Conservation (phyloP, 768 basidiomycete species). For the Cubamyces sp. region DNA sequence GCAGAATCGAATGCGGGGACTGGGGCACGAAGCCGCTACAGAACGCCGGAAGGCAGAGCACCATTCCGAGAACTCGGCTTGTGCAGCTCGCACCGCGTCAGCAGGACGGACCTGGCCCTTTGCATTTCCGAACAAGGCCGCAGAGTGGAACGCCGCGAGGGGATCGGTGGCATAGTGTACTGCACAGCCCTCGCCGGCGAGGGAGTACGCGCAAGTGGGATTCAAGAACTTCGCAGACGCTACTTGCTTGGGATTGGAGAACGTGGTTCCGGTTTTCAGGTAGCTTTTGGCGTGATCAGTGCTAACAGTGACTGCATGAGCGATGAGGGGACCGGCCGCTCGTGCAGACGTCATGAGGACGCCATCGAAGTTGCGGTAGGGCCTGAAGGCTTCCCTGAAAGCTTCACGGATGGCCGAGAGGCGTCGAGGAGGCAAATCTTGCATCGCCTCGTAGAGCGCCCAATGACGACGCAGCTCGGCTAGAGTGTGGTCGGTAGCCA, state of each 20-base stretch:
- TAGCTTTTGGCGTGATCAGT: slow-evolving; percentile 36
- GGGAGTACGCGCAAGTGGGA: slow-evolving; percentile 50
- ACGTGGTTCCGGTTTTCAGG: slow-evolving; percentile 49
- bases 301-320: slow-evolving; percentile 7
- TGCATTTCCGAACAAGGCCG: slow-evolving; percentile 31
- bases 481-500: slow-evolving; percentile 18
- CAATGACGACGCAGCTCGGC: slow-evolving; percentile 26
- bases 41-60: slow-evolving; percentile 32
- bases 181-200: slow-evolving; percentile 41
- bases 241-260: slow-evolving; percentile 24
- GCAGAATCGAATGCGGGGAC: slow-evolving; percentile 44
- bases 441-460: slow-evolving; percentile 36
- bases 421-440: slow-evolving; percentile 31
- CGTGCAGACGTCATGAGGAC: slow-evolving; percentile 24
- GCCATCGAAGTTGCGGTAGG: not conserved
- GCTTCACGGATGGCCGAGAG: slow-evolving; percentile 28
- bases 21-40: not conserved
- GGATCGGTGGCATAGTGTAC: slow-evolving; percentile 53
- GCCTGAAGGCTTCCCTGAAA: slow-evolving; percentile 31
- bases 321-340: slow-evolving; percentile 44
- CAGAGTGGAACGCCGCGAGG: slow-evolving; percentile 46
- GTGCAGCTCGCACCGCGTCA: slow-evolving; percentile 37
- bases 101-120: slow-evolving; percentile 17
- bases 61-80: slow-evolving; percentile 43
- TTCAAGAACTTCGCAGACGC: slow-evolving; percentile 41